Conservation (phyloP, 2,329 filamentous ascomycete species). For the Pyrenophora teres region DNA sequence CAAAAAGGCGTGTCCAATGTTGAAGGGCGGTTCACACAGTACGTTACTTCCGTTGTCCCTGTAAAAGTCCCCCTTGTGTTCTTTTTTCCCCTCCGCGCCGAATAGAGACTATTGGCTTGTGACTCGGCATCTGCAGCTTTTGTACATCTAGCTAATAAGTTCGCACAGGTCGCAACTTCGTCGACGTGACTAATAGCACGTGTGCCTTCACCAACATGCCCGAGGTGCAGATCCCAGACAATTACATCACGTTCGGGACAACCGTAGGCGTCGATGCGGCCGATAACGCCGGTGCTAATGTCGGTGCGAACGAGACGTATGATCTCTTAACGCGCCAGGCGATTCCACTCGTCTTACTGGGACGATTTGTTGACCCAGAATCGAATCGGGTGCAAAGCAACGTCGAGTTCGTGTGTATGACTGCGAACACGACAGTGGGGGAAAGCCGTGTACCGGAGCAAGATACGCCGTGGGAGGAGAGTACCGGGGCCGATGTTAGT, state of each 20-base stretch:
- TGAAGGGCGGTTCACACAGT: constrained; percentile 1
- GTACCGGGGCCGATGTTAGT: constrained; percentile 1
- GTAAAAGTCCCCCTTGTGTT: background rate
- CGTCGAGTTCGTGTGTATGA: constrained; percentile 4
- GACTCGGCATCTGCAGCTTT: background rate
- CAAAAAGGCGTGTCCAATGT: constrained; percentile 1
- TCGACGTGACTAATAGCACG: constrained; percentile 4
- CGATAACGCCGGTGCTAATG: background rate
- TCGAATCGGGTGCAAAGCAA: background rate
- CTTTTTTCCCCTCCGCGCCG: background rate
- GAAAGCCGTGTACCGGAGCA: background rate
- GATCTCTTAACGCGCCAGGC: constrained; percentile 3
- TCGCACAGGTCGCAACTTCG: background rate
- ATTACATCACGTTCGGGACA: constrained; percentile 3
- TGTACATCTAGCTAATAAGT: constrained; percentile 1
- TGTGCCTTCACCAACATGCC: constrained; percentile 1
- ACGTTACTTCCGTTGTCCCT: constrained; percentile 1
- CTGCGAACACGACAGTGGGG: background rate
- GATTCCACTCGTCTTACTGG: constrained; percentile 4
- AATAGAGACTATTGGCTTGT: constrained; percentile 3
- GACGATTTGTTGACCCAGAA: constrained; percentile 2
- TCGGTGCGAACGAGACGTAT: background rate
- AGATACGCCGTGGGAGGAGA: constrained; percentile 1
- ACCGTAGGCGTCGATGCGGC: background rate
- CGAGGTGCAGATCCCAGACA: constrained; percentile 4